Base-by-base conservation (phyloP, 176 grass and related monocot genomes). In the Tuctoria greenei region DNA sequence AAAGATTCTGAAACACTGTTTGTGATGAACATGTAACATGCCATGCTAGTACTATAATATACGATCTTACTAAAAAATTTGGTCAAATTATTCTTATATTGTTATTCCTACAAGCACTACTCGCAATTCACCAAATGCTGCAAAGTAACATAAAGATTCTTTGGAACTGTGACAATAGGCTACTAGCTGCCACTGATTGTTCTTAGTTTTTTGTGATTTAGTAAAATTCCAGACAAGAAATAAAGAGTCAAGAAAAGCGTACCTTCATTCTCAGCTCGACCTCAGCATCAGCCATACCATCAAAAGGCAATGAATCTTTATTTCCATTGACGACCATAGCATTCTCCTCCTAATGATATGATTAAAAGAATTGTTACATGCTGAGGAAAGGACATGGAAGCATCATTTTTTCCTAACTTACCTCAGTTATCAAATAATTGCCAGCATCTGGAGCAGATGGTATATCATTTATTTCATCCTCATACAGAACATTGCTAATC, bases 241-340 rank as follows among this genome's bases (percentile, higher is more conserved):
- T n/a, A 8, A 51, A 9, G 51, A 41, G 73, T 25, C 21, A 72
- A 4, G 9, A 77, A 81, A 77, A 83, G 54, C 80, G 67, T 69
- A 98, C 95, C 84, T 99, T 95, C 86, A 88, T 83, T 95, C 87
- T 91, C 85, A 85, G 81, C 66, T 95, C 95, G 10, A 86, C 77
- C 82, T 90, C 91, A 80, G 89, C 89, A 82, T 88, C 95, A 34
- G 82, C 79, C 82, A 90, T 98, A 62, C 95, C 95, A 81, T 99
- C 89, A 66, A 90, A 90, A 79, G 78, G 25, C 21, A 80, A 51
- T 47, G 78, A 60, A 75, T 92, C 89, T 78, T 71, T 88, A 46
- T 84, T 92, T 68, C 77, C 80, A 73, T 88, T 99, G 54, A 45
- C 68, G 37, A 23, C 49, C 43, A 77, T 56, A 73, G 54, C 72